These are phyloP conservation scores for Tritrichomonas foetus DNA, from an alignment of 208 protist genomes.

Conservation along the genomic window DNA sequence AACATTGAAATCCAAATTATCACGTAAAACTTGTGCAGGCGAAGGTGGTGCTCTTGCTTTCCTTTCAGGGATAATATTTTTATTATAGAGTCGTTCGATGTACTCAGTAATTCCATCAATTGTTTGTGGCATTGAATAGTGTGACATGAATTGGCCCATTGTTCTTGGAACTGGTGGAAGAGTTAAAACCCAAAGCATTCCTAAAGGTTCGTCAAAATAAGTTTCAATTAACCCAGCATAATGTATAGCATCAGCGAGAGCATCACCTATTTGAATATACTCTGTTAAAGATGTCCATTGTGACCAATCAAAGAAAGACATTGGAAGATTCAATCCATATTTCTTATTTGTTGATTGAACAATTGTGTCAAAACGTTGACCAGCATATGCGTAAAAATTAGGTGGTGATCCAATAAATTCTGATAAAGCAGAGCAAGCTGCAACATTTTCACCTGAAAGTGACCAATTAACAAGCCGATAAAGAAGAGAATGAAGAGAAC, in stretches of 20 bases:
- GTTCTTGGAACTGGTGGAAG: neutral
- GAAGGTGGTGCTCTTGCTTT: neutral
- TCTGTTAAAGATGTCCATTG: neutral
- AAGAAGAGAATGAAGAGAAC: neutral
- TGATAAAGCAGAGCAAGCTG: neutral
- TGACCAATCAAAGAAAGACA: constrained; percentile 19
- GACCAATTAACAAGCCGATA: neutral
- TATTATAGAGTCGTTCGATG: neutral
- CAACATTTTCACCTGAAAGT: neutral
- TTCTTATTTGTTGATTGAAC: neutral
- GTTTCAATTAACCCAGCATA: neutral
- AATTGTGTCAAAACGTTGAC: neutral
- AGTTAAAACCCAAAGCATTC: neutral
- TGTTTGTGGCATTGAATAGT: neutral
- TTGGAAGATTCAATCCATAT: neutral
- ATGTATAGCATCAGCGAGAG: neutral
- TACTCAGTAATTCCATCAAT: neutral
- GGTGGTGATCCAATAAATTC: neutral
- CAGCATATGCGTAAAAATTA: constrained; percentile 19
- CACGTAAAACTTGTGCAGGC: neutral
- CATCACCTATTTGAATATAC: neutral
- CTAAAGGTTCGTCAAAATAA: neutral
- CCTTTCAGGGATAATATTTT: neutral
- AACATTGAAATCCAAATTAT: neutral
- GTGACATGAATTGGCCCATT: neutral